Base-by-base conservation (phyloP, 139 green algal genomes). In the Pseudopediastrum boryanum region DNA sequence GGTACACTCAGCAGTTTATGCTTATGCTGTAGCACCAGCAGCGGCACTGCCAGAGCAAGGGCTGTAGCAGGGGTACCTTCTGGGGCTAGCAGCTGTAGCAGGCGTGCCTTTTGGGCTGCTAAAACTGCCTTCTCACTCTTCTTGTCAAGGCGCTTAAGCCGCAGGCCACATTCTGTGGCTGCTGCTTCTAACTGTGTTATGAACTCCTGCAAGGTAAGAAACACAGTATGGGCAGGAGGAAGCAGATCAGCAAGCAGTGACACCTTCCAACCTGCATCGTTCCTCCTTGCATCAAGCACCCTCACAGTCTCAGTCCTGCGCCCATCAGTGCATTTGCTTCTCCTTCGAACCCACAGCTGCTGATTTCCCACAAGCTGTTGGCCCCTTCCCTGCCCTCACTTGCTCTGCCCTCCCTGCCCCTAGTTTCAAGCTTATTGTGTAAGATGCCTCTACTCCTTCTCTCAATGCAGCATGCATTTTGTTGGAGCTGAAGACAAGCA, bases 91-190 rank as follows among this genome's bases (percentile, higher is more conserved):
- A 70, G 29, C 1, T 44, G 52, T 38, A 81, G 33, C 54, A 94
- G 74, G 16, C 59, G 48, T 36, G 75, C 73, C 23, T 75, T 78
- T 31, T 87, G 75, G 3, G 52, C 61, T 10, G 74, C 58, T 31
- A 88, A 72, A 68, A 82, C 68, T 0, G 84, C 75, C 27, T 84
- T 81, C 41, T 79, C 66, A 19, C 67, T 72, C 86, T 95, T 96
- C 74, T 95, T 97, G 82, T 97, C 93, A 36, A 94, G 81, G 12
- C 56, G 66, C 41, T 61, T 75, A 42, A 94, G 67, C 23, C 92
- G 87, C 63, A 95, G 43, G 44, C 93, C 92, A 0, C 78, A 84
- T n/a, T 83, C 86, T 36, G 83, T 73, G 0, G 85, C 87, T 41
- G 79, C 83, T 21, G 66, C 63, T 21, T 90, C 83, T 51, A 97